These are phyloP conservation scores for Kuraishia ogatae DNA, from an alignment of 805 yeast species.

Conservation along the genomic window DNA sequence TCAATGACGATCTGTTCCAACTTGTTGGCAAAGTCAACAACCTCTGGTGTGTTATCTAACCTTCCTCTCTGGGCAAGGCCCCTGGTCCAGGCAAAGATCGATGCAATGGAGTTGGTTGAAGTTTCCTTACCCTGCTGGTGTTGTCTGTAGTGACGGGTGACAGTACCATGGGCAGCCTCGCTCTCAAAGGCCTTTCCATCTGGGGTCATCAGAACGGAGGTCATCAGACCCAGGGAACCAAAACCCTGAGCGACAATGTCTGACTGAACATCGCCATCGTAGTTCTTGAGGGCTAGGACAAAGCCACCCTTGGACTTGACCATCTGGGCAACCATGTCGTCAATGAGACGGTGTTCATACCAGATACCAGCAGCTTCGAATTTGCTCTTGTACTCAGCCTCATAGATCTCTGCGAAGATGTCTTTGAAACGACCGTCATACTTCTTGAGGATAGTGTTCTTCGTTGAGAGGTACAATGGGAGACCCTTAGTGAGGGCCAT, in stretches of 20 bases:
- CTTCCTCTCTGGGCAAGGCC: conserved; percentile 91
- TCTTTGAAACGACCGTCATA: conserved; percentile 97
- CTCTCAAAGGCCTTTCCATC: conserved; percentile 94
- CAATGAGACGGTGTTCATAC: conserved; percentile 95
- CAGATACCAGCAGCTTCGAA: conserved; percentile 82
- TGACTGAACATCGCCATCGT: conserved; percentile 96
- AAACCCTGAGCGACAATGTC: conserved; percentile 98
- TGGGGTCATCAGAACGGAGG: conserved; percentile 93
- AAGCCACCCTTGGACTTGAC: conserved; percentile 91
- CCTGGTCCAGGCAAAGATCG: conserved; percentile 94
- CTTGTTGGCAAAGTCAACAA: conserved; percentile 65
- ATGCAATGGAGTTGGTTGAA: conserved; percentile 94
- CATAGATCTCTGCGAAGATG: conserved; percentile 78
- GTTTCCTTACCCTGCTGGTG: conserved; percentile 97
- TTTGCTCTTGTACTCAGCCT: conserved; percentile 50
- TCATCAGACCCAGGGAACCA: conserved; percentile 95
- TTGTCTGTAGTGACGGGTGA: conserved; percentile 93
- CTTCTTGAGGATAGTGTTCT: conserved; percentile 87
- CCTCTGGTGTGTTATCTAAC: conserved; percentile 81
- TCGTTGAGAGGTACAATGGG: conserved; percentile 83
- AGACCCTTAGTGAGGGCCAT: conserved; percentile 72
- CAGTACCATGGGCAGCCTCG: conserved; percentile 99
- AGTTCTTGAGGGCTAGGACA: conserved; percentile 93
- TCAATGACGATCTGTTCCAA: conserved; percentile 82
- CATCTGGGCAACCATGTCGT: conserved; percentile 99